Evolutionary conservation across 331 rosid genomes (phyloP).

Genomic region (Erythrophleum ivorense): DNA sequence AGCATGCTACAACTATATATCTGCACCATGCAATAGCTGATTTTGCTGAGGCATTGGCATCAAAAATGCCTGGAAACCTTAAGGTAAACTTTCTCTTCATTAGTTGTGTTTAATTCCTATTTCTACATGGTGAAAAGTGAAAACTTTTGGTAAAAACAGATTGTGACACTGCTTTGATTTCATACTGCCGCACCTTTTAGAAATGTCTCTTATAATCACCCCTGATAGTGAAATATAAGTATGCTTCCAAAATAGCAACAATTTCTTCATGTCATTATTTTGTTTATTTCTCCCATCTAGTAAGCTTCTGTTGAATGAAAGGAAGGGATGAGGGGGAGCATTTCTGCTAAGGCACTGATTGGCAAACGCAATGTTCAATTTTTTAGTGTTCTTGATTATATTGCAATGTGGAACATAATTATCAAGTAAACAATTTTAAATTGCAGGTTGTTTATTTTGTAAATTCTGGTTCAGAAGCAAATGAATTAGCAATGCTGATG

Average conservation of each 20-base stretch:
- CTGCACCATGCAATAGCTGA: conserved; percentile 81
- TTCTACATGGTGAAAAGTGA: neutral
- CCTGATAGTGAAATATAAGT: neutral
- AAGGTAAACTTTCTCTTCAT: conserved; percentile 56
- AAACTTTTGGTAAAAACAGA: neutral
- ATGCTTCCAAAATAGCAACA: neutral
- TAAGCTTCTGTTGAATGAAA: neutral
- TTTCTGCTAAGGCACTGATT: conserved; percentile 28
- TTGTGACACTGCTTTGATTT: neutral
- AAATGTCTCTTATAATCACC: neutral
- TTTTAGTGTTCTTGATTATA: neutral
- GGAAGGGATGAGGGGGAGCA: neutral
- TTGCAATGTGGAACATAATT: neutral
- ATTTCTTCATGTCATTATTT: neutral
- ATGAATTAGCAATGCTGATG: conserved; percentile 94
- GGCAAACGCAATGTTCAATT: neutral
- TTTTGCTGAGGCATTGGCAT: conserved; percentile 85
- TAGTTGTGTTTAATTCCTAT: conserved; percentile 1
- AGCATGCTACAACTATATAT: conserved; percentile 93
- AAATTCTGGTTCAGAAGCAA: conserved; percentile 97
- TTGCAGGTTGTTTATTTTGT: conserved; percentile 94
- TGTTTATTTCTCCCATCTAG: neutral
- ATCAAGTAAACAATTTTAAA: conserved; percentile 11
- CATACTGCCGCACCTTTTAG: neutral
- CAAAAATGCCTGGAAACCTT: conserved; percentile 93